A percentile compares a stretch with the other conserved stretches of the same genome.
phyloP scores from a whole-genome alignment of 1,284 basidiomycete genomes.

The Lentinula novae-zelandiae region DNA sequence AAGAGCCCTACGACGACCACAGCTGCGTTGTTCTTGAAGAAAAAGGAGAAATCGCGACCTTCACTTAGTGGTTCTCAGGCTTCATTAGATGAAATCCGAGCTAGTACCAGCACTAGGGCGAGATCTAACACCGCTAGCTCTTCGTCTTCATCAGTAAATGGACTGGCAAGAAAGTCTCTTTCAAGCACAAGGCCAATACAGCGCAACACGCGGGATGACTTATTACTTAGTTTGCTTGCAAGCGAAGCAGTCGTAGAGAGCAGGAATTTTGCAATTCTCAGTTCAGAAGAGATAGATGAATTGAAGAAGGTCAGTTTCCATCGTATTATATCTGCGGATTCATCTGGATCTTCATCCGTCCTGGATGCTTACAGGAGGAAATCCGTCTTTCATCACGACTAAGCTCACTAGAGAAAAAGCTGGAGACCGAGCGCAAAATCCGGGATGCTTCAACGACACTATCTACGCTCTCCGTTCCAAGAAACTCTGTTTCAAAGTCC shows the following conservation, averaged over 20 bases:
- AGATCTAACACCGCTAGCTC: neutral
- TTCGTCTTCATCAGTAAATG: neutral
- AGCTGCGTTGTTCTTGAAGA: conserved; percentile 49
- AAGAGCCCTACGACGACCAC: conserved; percentile 30
- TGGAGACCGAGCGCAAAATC: conserved; percentile 74
- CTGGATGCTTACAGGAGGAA: conserved; percentile 50
- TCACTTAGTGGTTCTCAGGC: neutral
- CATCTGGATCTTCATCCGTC: neutral
- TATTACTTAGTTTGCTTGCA: conserved; percentile 79
- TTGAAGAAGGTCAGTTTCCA: conserved; percentile 72
- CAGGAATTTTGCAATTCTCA: conserved; percentile 68
- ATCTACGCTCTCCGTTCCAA: conserved; percentile 58
- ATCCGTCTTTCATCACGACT: conserved; percentile 61
- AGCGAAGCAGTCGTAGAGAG: conserved; percentile 86
- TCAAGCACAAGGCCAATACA: neutral
- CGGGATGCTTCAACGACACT: conserved; percentile 75
- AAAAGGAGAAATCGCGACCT: conserved; percentile 36
- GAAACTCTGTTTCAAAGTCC: conserved; percentile 60
- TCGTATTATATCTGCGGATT: neutral
- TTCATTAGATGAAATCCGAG: neutral
- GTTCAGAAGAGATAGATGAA: conserved; percentile 86
- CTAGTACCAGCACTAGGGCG: neutral
- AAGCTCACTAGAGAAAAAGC: conserved; percentile 62
- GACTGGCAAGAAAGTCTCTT: neutral
- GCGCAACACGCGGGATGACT: conserved; percentile 65